Base-by-base conservation (phyloP, 1,139 yeast genomes). In the Debaryomycetaceae sp. region DNA sequence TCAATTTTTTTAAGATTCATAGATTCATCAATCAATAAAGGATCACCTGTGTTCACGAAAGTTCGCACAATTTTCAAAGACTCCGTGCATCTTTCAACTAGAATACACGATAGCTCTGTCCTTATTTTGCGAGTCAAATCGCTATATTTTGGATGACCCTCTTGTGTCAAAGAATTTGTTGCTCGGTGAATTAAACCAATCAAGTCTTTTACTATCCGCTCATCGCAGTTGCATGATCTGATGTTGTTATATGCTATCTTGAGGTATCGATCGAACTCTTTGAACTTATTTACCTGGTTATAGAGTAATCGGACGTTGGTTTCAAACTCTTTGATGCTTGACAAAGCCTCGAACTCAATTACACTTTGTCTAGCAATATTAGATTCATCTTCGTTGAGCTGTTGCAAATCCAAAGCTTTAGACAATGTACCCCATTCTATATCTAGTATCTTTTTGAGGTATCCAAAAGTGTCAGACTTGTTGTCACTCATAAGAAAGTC, bases 381-480 rank as follows among this genome's bases (percentile, higher is more conserved):
- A 13, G 34, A 14, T 2, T 51, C 31, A 46, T 56, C 49, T 40
- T 45, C 40, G 36, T 50, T 45, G 3, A 59, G 41, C 17, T 50
- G 46, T 34, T 56, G 57, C 36, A 73, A 54, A 40, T 82, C 86
- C 39, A 73, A 62, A 0, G 81, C 82, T 47, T 75, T 78, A 0
- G 76, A 63, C 17, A 85, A 58, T 9, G 75, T 67, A 5, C 70
- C 73, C 96, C 96, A 87, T 24, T 70, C 66, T 3, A 80, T 57
- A 1, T 59, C 51, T 17, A 65, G 45, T 3, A 79, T 67, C 0
- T 57, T 54, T 17, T 51, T 45, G 24, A 70, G 47, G 4, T 45
- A 41, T 1, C 44, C 36, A 6, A 65, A 60, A 1, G 83, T 61
- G 1, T 55, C 50, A 5, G 55, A 51, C 39, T 74, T 69, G 34